These are phyloP conservation scores for Voacanga thouarsii DNA, from an alignment of 257 asterid genomes.

Conservation along the genomic window DNA sequence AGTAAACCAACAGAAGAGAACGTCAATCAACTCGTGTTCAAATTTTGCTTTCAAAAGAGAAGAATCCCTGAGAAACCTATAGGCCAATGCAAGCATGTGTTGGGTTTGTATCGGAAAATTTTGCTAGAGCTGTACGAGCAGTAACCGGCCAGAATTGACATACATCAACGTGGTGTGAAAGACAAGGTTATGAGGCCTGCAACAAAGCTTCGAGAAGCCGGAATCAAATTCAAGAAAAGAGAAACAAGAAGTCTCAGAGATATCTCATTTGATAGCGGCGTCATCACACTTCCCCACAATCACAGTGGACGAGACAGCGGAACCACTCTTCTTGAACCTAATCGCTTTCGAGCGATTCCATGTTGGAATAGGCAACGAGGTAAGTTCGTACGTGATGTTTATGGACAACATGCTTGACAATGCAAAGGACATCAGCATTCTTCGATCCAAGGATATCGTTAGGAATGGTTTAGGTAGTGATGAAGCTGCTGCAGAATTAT, in stretches of 20 bases:
- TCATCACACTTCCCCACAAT: conserved; percentile 45
- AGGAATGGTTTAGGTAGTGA: conserved; percentile 54
- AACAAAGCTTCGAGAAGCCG: conserved; percentile 50
- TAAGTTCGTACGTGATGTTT: conserved; percentile 6
- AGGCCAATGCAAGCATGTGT: conserved; percentile 23
- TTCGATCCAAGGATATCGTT: conserved; percentile 41
- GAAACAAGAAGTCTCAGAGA: conserved; percentile 40
- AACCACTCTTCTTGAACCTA: too few species aligned
- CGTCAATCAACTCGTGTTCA: conserved; percentile 10
- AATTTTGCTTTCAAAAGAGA: conserved; percentile 19
- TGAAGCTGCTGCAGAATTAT: conserved; percentile 45
- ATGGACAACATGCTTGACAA: conserved; percentile 22
- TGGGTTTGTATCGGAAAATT: conserved; percentile 32
- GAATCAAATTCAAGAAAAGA: conserved; percentile 36
- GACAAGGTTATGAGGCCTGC: conserved; percentile 46
- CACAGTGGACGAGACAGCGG: conserved; percentile 38
- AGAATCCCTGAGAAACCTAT: background rate
- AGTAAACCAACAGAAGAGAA: too few species aligned
- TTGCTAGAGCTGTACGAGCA: conserved; percentile 13
- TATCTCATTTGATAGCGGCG: conserved; percentile 39
- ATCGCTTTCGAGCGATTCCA: conserved; percentile 21
- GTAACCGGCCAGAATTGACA: background rate
- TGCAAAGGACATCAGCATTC: conserved; percentile 44
- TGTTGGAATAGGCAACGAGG: conserved; percentile 46
- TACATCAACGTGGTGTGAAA: conserved; percentile 9